These are phyloP conservation scores for Fusarium protoensiforme DNA, from an alignment of 2,329 filamentous ascomycete genomes.

Conservation along the genomic window DNA sequence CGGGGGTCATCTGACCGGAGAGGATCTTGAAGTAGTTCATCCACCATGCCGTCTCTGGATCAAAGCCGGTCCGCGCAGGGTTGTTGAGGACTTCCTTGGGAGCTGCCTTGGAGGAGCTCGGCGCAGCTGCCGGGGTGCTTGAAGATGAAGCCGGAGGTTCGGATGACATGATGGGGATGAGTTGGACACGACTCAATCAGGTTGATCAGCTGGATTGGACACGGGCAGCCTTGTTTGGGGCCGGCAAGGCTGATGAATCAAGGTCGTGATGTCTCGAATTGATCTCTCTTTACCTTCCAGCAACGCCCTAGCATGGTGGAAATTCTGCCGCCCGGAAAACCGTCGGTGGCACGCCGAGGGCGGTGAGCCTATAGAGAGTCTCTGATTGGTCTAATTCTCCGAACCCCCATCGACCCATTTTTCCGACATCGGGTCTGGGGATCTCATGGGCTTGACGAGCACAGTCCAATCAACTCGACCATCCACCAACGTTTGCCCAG, in stretches of 20 bases:
- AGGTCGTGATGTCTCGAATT: constrained; percentile 14
- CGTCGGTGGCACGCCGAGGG: constrained; percentile 18
- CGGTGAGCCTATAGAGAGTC: constrained; percentile 23
- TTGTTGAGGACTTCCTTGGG: constrained; percentile 63
- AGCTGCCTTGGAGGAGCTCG: constrained; percentile 26
- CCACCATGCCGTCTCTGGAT: constrained; percentile 73
- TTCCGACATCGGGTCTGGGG: constrained; percentile 37
- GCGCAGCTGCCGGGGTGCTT: constrained; percentile 24
- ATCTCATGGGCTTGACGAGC: constrained; percentile 15
- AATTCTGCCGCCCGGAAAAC: constrained; percentile 26
- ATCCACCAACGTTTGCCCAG: constrained; percentile 31
- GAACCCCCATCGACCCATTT: not conserved
- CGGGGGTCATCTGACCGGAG: constrained; percentile 75
- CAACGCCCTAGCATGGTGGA: constrained; percentile 7
- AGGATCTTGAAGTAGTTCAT: constrained; percentile 88
- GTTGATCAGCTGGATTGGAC: not conserved
- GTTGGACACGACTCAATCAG: not conserved
- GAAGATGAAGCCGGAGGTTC: constrained; percentile 18
- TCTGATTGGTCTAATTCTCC: constrained; percentile 16
- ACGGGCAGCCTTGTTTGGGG: not conserved
- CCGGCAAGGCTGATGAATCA: constrained; percentile 4
- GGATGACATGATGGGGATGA: constrained; percentile 32
- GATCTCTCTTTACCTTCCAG: constrained; percentile 28
- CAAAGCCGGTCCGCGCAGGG: constrained; percentile 71
- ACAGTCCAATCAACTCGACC: constrained; percentile 39